Evolutionary conservation across 306 rosid genomes (phyloP).

Genomic region (Spatholobus suberectus): DNA sequence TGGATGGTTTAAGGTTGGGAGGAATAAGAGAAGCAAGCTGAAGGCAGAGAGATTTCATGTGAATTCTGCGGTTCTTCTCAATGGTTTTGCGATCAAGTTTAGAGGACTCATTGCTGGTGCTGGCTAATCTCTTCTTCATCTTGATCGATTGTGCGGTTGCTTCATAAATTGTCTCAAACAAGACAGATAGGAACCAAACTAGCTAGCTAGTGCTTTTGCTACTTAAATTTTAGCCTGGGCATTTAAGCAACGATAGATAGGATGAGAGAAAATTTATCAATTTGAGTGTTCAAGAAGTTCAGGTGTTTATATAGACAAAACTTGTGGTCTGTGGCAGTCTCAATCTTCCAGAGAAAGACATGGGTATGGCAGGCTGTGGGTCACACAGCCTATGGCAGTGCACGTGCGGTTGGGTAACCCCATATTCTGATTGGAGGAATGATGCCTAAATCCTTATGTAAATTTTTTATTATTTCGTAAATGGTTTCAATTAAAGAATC

Average conservation of each 20-base stretch:
- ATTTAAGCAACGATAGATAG: not conserved
- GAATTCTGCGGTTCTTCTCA: constrained; percentile 76
- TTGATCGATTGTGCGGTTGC: not conserved
- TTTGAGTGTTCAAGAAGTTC: not conserved
- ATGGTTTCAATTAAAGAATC: not conserved
- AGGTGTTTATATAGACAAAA: not conserved
- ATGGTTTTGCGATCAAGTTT: constrained; percentile 71
- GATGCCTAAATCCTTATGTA: not conserved
- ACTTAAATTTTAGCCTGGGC: not conserved
- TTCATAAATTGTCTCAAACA: not conserved
- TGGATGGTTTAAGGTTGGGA: constrained; percentile 46
- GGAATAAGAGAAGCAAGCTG: constrained; percentile 73
- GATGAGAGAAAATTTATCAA: not conserved
- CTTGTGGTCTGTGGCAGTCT: not conserved
- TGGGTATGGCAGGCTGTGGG: not conserved
- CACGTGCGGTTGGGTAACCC: not conserved
- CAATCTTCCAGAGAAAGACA: not conserved
- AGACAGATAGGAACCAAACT: too few relatives aligned
- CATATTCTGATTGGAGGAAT: not conserved
- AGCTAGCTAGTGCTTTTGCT: not conserved
- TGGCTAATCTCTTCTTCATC: constrained; percentile 46
- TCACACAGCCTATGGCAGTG: not conserved
- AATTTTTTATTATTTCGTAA: too few relatives aligned
- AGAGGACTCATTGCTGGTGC: constrained; percentile 1
- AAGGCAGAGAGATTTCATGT: constrained; percentile 70